Percentiles rank a stretch among this genome's conserved stretches.
Conservation (phyloP, 2,329 filamentous ascomycete genomes). For the Onygenales sp. region DNA sequence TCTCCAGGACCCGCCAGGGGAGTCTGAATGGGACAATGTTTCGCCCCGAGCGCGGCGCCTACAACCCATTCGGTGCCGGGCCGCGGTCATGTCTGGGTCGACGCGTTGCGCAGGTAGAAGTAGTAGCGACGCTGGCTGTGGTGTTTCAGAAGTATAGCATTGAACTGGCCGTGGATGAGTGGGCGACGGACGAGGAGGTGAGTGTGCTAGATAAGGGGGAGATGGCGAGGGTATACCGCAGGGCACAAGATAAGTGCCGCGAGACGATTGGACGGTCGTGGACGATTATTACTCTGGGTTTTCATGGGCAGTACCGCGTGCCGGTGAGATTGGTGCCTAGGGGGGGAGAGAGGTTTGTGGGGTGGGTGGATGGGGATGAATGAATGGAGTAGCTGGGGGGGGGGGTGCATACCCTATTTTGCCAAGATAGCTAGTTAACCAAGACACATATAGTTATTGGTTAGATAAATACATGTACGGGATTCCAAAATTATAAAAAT, state of each 20-base stretch:
- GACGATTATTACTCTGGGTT: slow-evolving; percentile 61
- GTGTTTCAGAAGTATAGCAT: slow-evolving; percentile 52
- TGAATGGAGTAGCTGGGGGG: background rate
- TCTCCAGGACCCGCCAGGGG: background rate
- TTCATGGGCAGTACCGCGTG: slow-evolving; percentile 49
- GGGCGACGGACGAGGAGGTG: slow-evolving; percentile 46
- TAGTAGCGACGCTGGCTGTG: slow-evolving; percentile 43
- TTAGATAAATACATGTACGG: too few species aligned
- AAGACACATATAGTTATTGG: too few species aligned
- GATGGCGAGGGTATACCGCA: slow-evolving; percentile 48
- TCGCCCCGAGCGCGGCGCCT: slow-evolving; percentile 44
- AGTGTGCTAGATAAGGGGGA: slow-evolving; percentile 38
- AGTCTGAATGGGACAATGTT: slow-evolving; percentile 43
- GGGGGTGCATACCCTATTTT: too few species aligned
- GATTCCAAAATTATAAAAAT: too few species aligned
- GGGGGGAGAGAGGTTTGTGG: slow-evolving; percentile 57
- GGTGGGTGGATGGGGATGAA: background rate
- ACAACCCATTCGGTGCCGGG: slow-evolving; percentile 47
- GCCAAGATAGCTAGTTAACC: too few species aligned
- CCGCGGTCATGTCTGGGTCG: slow-evolving; percentile 46
- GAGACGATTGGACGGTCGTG: slow-evolving; percentile 44
- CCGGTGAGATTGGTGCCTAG: slow-evolving; percentile 60
- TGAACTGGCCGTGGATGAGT: slow-evolving; percentile 59
- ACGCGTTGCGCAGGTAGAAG: slow-evolving; percentile 48
- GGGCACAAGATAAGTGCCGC: slow-evolving; percentile 48